phyloP scores from a whole-genome alignment of 1,284 basidiomycete genomes.

The Pisolithus thermaeus region DNA sequence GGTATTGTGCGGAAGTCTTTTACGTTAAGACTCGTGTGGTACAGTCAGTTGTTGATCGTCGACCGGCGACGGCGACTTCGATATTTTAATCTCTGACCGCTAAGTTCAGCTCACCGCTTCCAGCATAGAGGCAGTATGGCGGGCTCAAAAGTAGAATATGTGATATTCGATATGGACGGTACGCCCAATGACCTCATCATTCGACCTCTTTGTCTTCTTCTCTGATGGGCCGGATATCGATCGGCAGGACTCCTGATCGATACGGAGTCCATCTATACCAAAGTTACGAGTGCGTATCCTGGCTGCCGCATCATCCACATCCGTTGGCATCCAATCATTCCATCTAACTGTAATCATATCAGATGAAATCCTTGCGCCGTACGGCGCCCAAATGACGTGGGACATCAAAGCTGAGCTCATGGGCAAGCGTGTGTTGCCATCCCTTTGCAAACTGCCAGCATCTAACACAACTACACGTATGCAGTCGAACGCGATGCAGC shows the following conservation, averaged over 20 bases:
- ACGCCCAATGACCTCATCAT: conserved; percentile 10
- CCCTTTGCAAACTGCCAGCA: not conserved
- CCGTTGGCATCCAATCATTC: not conserved
- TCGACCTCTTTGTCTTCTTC: not conserved
- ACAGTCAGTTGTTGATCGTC: too few relatives aligned
- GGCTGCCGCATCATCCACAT: not conserved
- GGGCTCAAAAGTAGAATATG: conserved; percentile 51
- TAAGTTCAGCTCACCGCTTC: too few relatives aligned
- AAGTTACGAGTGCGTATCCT: conserved; percentile 59
- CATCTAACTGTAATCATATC: not conserved
- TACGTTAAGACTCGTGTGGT: too few relatives aligned
- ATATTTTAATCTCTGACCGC: too few relatives aligned
- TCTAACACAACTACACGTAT: not conserved
- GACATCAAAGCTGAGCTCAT: conserved; percentile 78
- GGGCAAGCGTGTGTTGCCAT: conserved; percentile 62
- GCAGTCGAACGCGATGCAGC: conserved; percentile 63
- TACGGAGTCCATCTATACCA: conserved; percentile 67
- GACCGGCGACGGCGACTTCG: too few relatives aligned
- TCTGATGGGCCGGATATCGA: not conserved
- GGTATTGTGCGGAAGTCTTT: too few relatives aligned
- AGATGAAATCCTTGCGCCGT: conserved; percentile 63
- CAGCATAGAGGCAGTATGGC: not conserved
- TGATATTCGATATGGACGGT: conserved; percentile 82
- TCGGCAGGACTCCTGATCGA: conserved; percentile 55
- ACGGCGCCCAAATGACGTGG: conserved; percentile 76